Percentiles rank a stretch among this genome's conserved stretches.
Conservation (phyloP, 2,329 filamentous ascomycete species). For the Hortaea werneckii region DNA sequence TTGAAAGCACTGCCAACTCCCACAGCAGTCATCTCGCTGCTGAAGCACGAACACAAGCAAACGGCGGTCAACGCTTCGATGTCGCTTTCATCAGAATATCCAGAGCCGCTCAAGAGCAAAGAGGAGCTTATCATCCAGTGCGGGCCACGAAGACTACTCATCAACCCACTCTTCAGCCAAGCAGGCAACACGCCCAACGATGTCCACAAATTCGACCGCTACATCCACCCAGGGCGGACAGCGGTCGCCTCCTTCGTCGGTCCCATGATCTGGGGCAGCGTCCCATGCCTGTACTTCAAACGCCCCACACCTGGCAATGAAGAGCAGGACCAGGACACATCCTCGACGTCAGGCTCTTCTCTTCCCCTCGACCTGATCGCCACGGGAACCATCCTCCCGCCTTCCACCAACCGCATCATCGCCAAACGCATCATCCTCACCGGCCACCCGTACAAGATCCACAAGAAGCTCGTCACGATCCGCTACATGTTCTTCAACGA, state of each 20-base stretch:
- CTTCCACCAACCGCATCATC: conserved; percentile 64
- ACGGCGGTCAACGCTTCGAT: conserved; percentile 84
- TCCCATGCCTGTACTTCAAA: conserved; percentile 83
- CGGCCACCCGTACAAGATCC: conserved; percentile 95
- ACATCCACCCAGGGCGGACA: conserved; percentile 79
- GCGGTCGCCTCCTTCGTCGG: conserved; percentile 84
- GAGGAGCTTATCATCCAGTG: conserved; percentile 86
- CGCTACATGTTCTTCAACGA: conserved; percentile 99
- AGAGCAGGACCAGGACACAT: conserved; percentile 28
- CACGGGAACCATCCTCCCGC: conserved; percentile 77
- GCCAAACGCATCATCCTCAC: conserved; percentile 91
- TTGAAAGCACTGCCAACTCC: conserved; percentile 50
- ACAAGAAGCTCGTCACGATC: conserved; percentile 93
- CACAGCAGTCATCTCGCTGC: conserved; percentile 69
- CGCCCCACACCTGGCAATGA: conserved; percentile 33
- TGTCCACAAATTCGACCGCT: conserved; percentile 93
- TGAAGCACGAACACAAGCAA: conserved; percentile 91
- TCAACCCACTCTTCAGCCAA: conserved; percentile 85
- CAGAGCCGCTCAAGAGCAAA: conserved; percentile 76
- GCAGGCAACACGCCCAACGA: conserved; percentile 88
- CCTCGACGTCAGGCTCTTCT: conserved; percentile 15
- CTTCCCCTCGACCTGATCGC: conserved; percentile 58
- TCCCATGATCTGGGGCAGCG: conserved; percentile 84
- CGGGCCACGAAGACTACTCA: conserved; percentile 72
- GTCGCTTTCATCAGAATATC: conserved; percentile 67